Conservation (phyloP, 2,329 filamentous ascomycete genomes). For the Leptographium flavum region DNA sequence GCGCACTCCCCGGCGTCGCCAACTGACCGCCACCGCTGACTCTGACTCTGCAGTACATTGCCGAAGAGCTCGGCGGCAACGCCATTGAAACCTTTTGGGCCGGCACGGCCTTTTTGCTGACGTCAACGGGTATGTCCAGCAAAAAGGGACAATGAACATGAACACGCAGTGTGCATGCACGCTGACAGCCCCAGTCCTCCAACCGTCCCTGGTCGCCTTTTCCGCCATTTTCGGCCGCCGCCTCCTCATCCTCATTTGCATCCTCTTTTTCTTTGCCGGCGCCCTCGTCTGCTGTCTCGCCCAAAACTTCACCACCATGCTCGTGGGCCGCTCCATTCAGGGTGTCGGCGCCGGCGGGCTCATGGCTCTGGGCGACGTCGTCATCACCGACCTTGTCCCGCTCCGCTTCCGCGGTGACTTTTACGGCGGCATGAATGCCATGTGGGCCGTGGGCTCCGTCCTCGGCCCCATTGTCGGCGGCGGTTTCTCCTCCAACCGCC, state of each 20-base stretch:
- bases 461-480: conserved; percentile 14
- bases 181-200: background rate
- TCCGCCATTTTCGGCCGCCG: background rate
- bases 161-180: too few relatives aligned
- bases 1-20: too few relatives aligned
- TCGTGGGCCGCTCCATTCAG: conserved; percentile 22
- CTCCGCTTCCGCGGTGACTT: conserved; percentile 13
- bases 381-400: conserved; percentile 19
- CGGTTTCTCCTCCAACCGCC: conserved; percentile 9
- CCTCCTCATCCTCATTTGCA: conserved; percentile 7
- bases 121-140: background rate
- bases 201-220: background rate
- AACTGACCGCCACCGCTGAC: too few relatives aligned
- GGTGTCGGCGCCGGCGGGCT: conserved; percentile 22
- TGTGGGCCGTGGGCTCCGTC: conserved; percentile 11
- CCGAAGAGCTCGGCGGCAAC: background rate
- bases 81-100: background rate
- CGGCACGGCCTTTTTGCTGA: background rate
- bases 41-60: background rate
- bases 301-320: conserved; percentile 16
- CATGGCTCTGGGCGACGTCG: conserved; percentile 19
- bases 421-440: conserved; percentile 10
- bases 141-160: too few relatives aligned
- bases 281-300: conserved; percentile 18
- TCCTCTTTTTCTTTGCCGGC: conserved; percentile 10